Evolutionary conservation across 257 asterid genomes (phyloP).

Genomic region (Buddleja alternifolia): DNA sequence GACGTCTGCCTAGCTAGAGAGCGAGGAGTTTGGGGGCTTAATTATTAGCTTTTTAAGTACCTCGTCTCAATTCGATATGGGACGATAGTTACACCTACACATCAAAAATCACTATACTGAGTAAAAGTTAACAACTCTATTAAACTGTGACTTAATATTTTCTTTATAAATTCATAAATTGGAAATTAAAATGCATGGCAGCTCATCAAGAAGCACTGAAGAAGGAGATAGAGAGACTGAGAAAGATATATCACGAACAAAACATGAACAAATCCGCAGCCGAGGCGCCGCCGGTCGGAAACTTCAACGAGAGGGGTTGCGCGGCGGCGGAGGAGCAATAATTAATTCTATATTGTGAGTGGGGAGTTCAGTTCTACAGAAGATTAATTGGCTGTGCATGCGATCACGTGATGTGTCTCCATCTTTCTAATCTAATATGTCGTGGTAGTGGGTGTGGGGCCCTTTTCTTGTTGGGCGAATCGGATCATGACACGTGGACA

Average conservation of each 20-base stretch:
- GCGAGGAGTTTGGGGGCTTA: no score
- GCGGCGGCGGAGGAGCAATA: constrained; percentile 39
- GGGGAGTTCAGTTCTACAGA: background rate
- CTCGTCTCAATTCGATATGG: no score
- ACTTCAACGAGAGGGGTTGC: constrained; percentile 33
- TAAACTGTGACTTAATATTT: no score
- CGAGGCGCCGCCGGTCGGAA: constrained; percentile 29
- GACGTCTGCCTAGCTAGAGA: no score
- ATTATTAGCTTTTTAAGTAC: no score
- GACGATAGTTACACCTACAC: no score
- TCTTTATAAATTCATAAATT: background rate
- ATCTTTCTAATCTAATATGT: constrained; percentile 25
- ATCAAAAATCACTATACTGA: no score
- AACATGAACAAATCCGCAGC: constrained; percentile 38
- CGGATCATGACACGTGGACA: constrained; percentile 34
- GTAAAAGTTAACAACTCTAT: no score
- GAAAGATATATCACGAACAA: constrained; percentile 72
- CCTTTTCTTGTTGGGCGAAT: constrained; percentile 13
- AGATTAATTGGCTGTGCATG: constrained; percentile 27
- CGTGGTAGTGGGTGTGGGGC: constrained; percentile 23
- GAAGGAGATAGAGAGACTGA: constrained; percentile 81
- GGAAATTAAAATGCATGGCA: constrained; percentile 25
- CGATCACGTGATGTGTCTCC: constrained; percentile 45
- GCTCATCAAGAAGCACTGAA: constrained; percentile 94
- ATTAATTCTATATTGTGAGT: background rate